A percentile compares a stretch with the other conserved stretches of the same genome.
These are phyloP conservation scores for Hortaea werneckii DNA, from an alignment of 2,329 filamentous ascomycete genomes.

Conservation along the genomic window DNA sequence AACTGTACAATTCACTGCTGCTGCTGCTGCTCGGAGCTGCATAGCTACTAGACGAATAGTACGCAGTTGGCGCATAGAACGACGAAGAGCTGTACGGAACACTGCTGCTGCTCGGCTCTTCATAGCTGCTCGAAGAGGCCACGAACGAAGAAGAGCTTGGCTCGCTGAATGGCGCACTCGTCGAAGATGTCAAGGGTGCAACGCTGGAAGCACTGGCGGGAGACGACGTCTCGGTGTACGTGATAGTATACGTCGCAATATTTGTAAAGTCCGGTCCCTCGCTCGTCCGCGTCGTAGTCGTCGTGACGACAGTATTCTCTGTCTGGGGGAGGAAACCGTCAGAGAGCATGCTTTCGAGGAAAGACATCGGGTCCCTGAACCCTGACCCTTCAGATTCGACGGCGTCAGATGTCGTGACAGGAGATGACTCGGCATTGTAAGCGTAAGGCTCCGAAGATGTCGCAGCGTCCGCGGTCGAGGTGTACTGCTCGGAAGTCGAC, in stretches of 20 bases:
- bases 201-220: conserved; percentile 6
- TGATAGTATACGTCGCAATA: conserved; percentile 8
- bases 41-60: neutral
- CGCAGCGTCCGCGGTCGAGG: neutral
- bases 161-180: conserved; percentile 1
- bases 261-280: neutral
- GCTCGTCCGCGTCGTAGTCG: conserved; percentile 3
- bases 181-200: conserved; percentile 5
- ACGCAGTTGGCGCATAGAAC: neutral
- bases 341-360: conserved; percentile 2
- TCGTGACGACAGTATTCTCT: conserved; percentile 4
- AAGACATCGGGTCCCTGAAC: conserved; percentile 1
- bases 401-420: neutral
- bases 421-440: neutral
- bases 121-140: neutral
- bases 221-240: conserved; percentile 9
- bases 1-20: neutral
- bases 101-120: neutral
- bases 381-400: neutral
- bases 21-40: neutral
- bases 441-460: neutral
- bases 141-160: neutral
- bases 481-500: neutral
- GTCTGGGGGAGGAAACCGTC: conserved; percentile 2
- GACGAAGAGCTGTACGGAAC: neutral